Evolutionary conservation across 2,329 filamentous ascomycete species (phyloP).

Genomic region (Beauveria sp.): DNA sequence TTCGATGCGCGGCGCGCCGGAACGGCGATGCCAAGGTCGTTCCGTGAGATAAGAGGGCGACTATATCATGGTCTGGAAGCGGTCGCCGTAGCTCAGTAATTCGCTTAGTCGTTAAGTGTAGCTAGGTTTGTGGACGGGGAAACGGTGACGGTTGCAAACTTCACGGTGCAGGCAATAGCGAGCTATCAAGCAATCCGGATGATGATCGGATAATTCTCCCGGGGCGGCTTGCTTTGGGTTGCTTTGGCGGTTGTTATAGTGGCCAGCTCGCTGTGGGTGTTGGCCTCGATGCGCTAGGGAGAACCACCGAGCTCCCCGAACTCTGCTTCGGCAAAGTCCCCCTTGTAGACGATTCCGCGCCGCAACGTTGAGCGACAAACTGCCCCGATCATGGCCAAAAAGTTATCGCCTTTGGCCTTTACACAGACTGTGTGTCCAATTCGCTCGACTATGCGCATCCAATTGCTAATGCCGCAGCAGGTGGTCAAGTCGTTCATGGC

Average conservation of each 20-base stretch:
- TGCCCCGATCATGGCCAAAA: slow-evolving; percentile 25
- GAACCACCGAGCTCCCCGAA: neutral
- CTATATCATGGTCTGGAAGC: slow-evolving; percentile 14
- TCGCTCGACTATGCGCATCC: neutral
- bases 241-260: slow-evolving; percentile 2
- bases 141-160: neutral
- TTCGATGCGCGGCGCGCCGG: slow-evolving; percentile 1
- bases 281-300: neutral
- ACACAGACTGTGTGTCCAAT: slow-evolving; percentile 23
- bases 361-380: neutral
- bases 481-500: slow-evolving; percentile 79
- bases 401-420: slow-evolving; percentile 26
- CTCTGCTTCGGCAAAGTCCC: neutral
- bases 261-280: neutral
- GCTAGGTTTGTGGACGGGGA: neutral
- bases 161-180: neutral
- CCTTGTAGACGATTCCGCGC: neutral
- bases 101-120: neutral
- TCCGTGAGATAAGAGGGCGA: neutral
- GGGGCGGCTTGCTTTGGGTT: neutral
- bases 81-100: neutral
- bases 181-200: slow-evolving; percentile 1
- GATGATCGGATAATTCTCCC: slow-evolving; percentile 11
- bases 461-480: slow-evolving; percentile 35
- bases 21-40: slow-evolving; percentile 8